A percentile compares a stretch with the other conserved stretches of the same genome.
These are phyloP conservation scores for Drosera spatulata DNA, from an alignment of 179 eudicot genomes.

Conservation along the genomic window DNA sequence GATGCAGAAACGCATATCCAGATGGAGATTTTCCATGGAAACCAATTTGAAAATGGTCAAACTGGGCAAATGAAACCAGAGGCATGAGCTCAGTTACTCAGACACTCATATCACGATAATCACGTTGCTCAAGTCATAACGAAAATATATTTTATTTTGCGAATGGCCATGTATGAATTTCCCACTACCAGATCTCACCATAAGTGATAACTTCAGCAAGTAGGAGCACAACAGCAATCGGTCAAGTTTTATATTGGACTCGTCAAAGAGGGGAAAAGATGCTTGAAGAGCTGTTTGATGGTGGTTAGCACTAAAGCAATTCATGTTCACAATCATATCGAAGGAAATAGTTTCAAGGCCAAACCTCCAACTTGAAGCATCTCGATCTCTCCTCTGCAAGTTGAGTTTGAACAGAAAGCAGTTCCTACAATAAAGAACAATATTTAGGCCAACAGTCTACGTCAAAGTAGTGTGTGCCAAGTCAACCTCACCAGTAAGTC, in stretches of 20 bases:
- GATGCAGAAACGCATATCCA: neutral
- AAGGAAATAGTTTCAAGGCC: conserved; percentile 2
- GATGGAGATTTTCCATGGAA: too few species aligned
- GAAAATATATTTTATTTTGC: too few species aligned
- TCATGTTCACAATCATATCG: neutral
- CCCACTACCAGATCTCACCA: too few species aligned
- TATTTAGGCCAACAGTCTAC: too few species aligned
- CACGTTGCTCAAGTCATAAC: too few species aligned
- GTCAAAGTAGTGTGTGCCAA: neutral
- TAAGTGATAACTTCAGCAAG: too few species aligned
- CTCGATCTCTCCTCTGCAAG: conserved; percentile 81
- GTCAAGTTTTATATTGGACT: neutral
- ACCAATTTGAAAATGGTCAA: too few species aligned
- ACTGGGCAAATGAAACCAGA: neutral
- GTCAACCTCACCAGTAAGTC: neutral
- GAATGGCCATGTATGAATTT: too few species aligned
- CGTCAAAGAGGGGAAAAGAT: neutral
- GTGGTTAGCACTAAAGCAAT: neutral
- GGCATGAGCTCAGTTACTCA: neutral
- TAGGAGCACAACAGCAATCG: neutral
- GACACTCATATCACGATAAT: too few species aligned
- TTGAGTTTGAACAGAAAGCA: conserved; percentile 82
- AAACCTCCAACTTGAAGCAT: conserved; percentile 89
- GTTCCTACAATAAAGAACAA: conserved; percentile 34
- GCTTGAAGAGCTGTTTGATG: neutral